Evolutionary conservation across 2,329 filamentous ascomycete genomes (phyloP).

Genomic region (Microsporum ferrugineum): DNA sequence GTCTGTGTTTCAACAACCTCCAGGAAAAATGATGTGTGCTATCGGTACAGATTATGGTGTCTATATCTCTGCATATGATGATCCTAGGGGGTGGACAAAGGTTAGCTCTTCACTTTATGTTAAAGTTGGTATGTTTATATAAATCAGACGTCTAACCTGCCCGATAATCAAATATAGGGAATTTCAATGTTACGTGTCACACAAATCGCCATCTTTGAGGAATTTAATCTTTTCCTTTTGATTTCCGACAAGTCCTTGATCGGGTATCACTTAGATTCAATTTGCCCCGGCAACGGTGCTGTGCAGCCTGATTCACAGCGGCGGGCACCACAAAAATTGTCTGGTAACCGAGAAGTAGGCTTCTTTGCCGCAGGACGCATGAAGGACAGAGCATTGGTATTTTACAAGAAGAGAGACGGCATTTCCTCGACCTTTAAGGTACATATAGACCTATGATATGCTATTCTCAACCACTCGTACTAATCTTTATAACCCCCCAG

Average conservation of each 20-base stretch:
- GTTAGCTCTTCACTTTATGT: conserved; percentile 41
- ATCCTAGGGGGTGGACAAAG: conserved; percentile 82
- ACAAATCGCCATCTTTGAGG: conserved; percentile 87
- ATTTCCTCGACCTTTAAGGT: conserved; percentile 82
- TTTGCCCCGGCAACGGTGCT: conserved; percentile 46
- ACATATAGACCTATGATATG: conserved; percentile 7
- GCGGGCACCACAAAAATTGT: conserved; percentile 82
- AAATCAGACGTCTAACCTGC: conserved; percentile 19
- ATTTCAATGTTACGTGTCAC: conserved; percentile 69
- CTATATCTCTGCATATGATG: conserved; percentile 74
- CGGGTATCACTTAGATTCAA: conserved; percentile 82
- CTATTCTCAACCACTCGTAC: not conserved
- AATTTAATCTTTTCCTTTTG: conserved; percentile 83
- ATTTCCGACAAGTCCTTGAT: conserved; percentile 86
- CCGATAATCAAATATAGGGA: conserved; percentile 41
- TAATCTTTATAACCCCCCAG: conserved; percentile 28
- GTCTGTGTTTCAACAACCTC: conserved; percentile 70
- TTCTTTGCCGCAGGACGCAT: conserved; percentile 94
- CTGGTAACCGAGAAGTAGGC: conserved; percentile 76
- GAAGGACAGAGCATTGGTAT: conserved; percentile 89
- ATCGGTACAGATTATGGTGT: conserved; percentile 94
- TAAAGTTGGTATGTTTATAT: not conserved
- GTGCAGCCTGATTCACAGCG: conserved; percentile 58
- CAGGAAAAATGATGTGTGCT: conserved; percentile 76
- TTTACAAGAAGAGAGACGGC: conserved; percentile 93